Percentiles rank a stretch among this genome's conserved stretches.
Conservation (phyloP, 2,329 filamentous ascomycete genomes). For the Trichophyton verrucosum region DNA sequence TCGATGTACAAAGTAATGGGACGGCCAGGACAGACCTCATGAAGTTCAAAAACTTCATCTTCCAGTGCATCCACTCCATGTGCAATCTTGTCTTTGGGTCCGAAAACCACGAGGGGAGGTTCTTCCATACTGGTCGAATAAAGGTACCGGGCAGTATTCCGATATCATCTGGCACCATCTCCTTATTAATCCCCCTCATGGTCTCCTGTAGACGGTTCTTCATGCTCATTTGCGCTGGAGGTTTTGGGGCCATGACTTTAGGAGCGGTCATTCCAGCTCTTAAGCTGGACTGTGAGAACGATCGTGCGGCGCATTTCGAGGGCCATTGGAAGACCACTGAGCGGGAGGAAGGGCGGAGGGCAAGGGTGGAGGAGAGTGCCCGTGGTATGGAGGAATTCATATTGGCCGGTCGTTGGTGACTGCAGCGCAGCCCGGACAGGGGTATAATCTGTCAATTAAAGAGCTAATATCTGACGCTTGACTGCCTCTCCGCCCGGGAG, state of each 20-base stretch:
- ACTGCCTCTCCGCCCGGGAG: neutral
- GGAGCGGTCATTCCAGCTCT: conserved; percentile 13
- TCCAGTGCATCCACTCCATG: conserved; percentile 32
- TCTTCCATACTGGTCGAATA: conserved; percentile 27
- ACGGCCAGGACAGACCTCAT: conserved; percentile 20
- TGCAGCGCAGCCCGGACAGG: neutral
- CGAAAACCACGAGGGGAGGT: conserved; percentile 31
- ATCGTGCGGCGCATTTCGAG: conserved; percentile 20
- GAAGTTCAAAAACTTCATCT: conserved; percentile 24
- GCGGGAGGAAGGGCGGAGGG: conserved; percentile 11
- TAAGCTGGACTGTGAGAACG: conserved; percentile 24
- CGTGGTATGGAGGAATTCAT: conserved; percentile 24
- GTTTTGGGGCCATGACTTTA: conserved; percentile 18
- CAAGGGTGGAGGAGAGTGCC: conserved; percentile 14
- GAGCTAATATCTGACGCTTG: neutral
- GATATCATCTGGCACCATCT: conserved; percentile 21
- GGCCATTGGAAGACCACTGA: conserved; percentile 8
- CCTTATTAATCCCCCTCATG: conserved; percentile 15
- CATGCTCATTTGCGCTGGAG: conserved; percentile 29
- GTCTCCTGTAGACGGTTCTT: conserved; percentile 22
- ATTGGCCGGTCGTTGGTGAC: conserved; percentile 7
- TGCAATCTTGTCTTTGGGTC: conserved; percentile 24
- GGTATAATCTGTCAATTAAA: neutral
- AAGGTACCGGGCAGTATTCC: conserved; percentile 36
- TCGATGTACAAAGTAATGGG: neutral